These are phyloP conservation scores for Nemania sp. DNA, from an alignment of 2,329 filamentous ascomycete species.

Conservation along the genomic window DNA sequence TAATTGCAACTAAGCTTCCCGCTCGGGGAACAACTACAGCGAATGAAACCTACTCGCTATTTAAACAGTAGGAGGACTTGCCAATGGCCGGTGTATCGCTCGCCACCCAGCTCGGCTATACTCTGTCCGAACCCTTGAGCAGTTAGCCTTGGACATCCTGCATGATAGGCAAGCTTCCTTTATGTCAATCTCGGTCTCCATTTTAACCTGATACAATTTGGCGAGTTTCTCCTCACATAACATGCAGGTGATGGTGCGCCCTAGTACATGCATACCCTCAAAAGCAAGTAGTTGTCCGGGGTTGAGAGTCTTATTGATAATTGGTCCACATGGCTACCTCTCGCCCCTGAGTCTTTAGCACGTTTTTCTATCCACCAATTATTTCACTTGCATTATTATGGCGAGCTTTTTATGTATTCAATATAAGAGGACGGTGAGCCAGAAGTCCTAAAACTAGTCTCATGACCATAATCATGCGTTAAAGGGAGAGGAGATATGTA, in stretches of 20 bases:
- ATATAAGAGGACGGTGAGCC: neutral
- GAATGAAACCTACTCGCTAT: neutral
- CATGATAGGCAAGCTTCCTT: neutral
- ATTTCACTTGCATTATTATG: neutral
- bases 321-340: neutral
- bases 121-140: neutral
- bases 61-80: neutral
- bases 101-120: conserved; percentile 1
- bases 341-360: neutral
- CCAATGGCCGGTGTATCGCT: neutral
- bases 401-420: neutral
- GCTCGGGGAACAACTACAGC: neutral
- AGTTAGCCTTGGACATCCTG: neutral
- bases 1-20: neutral
- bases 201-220: neutral
- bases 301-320: neutral
- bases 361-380: neutral
- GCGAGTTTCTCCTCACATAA: neutral
- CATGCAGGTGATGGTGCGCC: neutral
- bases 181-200: neutral
- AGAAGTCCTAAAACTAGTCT: no score
- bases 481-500: neutral
- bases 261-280: neutral
- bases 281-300: neutral
- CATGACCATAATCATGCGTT: neutral